Evolutionary conservation across 75 land plant species (phyloP), one percentile per base, ranked within the genome.

Genomic region (Adiantum capillusveneris): DNA sequence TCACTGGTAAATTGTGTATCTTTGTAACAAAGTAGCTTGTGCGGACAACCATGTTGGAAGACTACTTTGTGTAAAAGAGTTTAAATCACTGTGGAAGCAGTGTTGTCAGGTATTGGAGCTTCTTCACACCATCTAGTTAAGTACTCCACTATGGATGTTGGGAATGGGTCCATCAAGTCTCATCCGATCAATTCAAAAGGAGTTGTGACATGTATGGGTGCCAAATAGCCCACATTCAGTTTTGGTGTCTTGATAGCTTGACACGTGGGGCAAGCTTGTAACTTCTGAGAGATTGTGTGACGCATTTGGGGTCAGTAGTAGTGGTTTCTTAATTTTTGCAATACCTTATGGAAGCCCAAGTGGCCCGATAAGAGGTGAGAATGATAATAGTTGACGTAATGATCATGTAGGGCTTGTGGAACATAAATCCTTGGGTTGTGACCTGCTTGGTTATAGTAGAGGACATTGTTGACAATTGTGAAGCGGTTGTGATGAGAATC

Each of bases 141-240:
- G 51, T 48, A 48, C 18, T 48, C 51, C 18, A 18, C 20, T 5
- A 48, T 48, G 20, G 51, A 13, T 18, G 51, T 48, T 11, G 25
- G 55, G 24, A 26, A 53, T 3, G 55, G 55, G 29, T 27, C 55
- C 25, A 53, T 53, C 25, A 53, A 24, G 14, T 53, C 55, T 27
- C 55, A 53, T 5, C 28, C 55, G 2, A 53, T 14, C 14, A 26
- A 25, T 13, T 25, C 25, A 27, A 53, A 22, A 6, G 24, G 29
- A 2, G 21, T 27, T 25, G 12, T 53, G 55, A 18, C 25, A 2
- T 53, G 18, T 19, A 53, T 53, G 5, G 55, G 55, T 25, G 25
- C 2, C 1, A 53, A 26, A 5, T 12, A 25, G 14, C 55, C 55
- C 5, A 22, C 14, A 2, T 25, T 24, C 9, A 22, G 25, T 22